Conservation (phyloP, 495 filamentous ascomycete species). For the Annulohypoxylon maeteangense region DNA sequence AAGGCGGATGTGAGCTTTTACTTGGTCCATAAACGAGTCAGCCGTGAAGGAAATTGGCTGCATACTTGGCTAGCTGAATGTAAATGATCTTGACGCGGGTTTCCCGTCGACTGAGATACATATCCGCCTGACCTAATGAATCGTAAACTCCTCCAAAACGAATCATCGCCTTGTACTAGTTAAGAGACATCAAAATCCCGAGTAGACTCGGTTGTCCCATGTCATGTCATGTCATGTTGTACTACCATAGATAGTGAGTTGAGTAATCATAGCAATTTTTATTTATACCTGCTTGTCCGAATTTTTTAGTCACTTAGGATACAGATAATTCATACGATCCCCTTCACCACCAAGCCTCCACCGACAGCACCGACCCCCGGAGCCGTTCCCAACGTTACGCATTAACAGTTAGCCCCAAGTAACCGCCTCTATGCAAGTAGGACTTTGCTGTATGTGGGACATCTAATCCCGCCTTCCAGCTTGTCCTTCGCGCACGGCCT, state of each 20-base stretch:
- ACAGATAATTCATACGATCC: slow-evolving; percentile 12
- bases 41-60: neutral
- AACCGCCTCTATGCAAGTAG: neutral
- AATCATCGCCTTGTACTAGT: neutral
- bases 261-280: slow-evolving; percentile 33
- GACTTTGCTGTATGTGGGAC: slow-evolving; percentile 3
- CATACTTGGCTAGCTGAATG: neutral
- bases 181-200: neutral
- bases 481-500: slow-evolving; percentile 72
- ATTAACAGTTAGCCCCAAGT: neutral
- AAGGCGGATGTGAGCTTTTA: neutral
- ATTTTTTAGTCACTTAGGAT: slow-evolving; percentile 32
- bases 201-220: neutral
- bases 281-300: slow-evolving; percentile 37
- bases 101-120: neutral
- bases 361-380: neutral
- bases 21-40: neutral
- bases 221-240: neutral
- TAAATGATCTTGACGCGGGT: neutral
- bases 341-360: neutral
- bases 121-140: neutral
- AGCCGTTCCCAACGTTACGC: slow-evolving; percentile 3
- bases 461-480: slow-evolving; percentile 44
- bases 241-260: neutral
- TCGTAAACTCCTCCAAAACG: neutral